These are phyloP conservation scores for Boletellus ananiceps DNA, from an alignment of 768 basidiomycete genomes.

Conservation along the genomic window DNA sequence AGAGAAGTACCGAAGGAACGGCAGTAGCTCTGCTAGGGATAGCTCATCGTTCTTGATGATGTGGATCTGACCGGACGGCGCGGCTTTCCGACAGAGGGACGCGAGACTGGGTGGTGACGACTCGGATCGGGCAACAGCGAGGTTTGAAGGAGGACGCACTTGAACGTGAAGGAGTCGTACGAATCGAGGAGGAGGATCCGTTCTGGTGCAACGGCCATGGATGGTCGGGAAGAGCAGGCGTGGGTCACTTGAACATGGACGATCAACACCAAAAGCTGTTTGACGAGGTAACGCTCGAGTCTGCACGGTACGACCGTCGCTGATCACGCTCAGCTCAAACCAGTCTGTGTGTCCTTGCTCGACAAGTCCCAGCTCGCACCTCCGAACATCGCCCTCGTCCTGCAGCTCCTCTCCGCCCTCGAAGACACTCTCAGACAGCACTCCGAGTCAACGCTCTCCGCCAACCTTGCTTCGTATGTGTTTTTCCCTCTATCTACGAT, in stretches of 20 bases:
- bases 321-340: constrained; percentile 46
- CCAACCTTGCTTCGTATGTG: constrained; percentile 71
- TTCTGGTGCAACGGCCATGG: constrained; percentile 33
- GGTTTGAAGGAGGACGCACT: constrained; percentile 44
- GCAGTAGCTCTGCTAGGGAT: constrained; percentile 44
- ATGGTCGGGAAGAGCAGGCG: constrained; percentile 2
- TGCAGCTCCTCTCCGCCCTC: constrained; percentile 53
- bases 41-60: constrained; percentile 73
- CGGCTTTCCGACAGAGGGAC: constrained; percentile 58
- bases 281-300: constrained; percentile 30
- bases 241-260: constrained; percentile 18
- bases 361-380: constrained; percentile 62
- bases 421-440: constrained; percentile 43
- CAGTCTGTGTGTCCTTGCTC: constrained; percentile 77
- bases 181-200: constrained; percentile 73
- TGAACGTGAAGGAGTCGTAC: constrained; percentile 86
- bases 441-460: constrained; percentile 40
- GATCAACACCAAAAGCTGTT: constrained; percentile 32
- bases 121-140: not conserved
- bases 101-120: constrained; percentile 50
- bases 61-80: constrained; percentile 56
- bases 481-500: constrained; percentile 87
- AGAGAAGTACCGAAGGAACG: constrained; percentile 56
- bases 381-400: constrained; percentile 42
- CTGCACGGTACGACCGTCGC: not conserved